Evolutionary conservation across 2,329 filamentous ascomycete species (phyloP).

Genomic region (Fusarium sp.): DNA sequence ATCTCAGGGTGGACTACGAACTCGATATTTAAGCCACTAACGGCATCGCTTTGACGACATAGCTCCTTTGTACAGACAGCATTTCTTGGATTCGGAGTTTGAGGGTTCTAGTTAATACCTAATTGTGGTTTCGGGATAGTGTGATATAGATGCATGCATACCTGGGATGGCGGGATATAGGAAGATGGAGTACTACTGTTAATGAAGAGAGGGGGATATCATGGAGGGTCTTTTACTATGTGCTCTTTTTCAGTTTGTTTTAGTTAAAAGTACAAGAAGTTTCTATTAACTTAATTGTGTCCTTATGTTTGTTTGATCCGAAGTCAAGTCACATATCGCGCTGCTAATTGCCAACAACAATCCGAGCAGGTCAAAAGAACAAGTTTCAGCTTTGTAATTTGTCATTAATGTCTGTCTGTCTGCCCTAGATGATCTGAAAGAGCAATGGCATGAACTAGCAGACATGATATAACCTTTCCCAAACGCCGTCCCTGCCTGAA

Average conservation of each 20-base stretch:
- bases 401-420: too few species aligned
- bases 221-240: slow-evolving; percentile 22
- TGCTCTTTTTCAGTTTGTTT: slow-evolving; percentile 19
- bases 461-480: too few species aligned
- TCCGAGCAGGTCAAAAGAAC: too few species aligned
- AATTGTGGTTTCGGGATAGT: slow-evolving; percentile 16
- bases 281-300: neutral
- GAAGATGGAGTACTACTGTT: slow-evolving; percentile 2
- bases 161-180: slow-evolving; percentile 11
- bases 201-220: slow-evolving; percentile 3
- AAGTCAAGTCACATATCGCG: too few species aligned
- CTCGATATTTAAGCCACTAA: slow-evolving; percentile 11
- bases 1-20: slow-evolving; percentile 12
- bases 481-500: too few species aligned
- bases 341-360: too few species aligned
- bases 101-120: slow-evolving; percentile 33
- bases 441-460: too few species aligned
- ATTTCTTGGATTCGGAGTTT: slow-evolving; percentile 34
- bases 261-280: slow-evolving; percentile 26
- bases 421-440: too few species aligned
- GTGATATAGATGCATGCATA: slow-evolving; percentile 23
- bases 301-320: too few species aligned
- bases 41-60: slow-evolving; percentile 12
- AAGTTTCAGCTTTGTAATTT: too few species aligned
- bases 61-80: slow-evolving; percentile 33